Percentiles rank a stretch among this genome's conserved stretches.
Conservation (phyloP, 768 basidiomycete species). For the Scleroderma bovista region DNA sequence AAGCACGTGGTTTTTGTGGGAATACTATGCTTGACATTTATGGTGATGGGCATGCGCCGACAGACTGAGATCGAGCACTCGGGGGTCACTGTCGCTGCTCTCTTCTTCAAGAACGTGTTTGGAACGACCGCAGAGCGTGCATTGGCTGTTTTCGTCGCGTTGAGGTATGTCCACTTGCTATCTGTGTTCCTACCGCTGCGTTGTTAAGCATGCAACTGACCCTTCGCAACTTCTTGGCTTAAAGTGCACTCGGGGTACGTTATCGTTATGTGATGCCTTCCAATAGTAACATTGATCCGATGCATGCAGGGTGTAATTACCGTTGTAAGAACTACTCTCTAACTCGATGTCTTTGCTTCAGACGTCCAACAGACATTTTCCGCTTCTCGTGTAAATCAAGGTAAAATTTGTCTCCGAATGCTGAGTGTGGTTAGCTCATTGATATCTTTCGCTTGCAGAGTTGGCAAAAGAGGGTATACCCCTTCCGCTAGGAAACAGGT, state of each 20-base stretch:
- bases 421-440: neutral
- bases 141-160: constrained; percentile 51
- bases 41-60: too few species aligned
- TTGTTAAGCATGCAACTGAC: neutral
- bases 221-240: neutral
- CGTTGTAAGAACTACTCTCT: constrained; percentile 9
- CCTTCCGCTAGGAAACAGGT: constrained; percentile 50
- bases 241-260: constrained; percentile 33
- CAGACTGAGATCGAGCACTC: constrained; percentile 42
- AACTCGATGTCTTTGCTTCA: neutral
- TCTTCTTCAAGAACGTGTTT: constrained; percentile 58
- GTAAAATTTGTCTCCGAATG: constrained; percentile 12
- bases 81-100: constrained; percentile 51
- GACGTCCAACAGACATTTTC: constrained; percentile 40
- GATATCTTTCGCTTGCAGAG: constrained; percentile 26
- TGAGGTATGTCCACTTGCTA: constrained; percentile 34
- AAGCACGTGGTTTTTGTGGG: neutral
- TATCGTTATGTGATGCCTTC: neutral
- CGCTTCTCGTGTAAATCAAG: constrained; percentile 49
- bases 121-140: constrained; percentile 47
- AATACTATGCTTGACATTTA: neutral
- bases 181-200: neutral
- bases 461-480: constrained; percentile 62
- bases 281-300: constrained; percentile 1
- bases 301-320: constrained; percentile 27